Evolutionary conservation across 2,329 filamentous ascomycete species (phyloP).

Genomic region (Aspergillus unguis): DNA sequence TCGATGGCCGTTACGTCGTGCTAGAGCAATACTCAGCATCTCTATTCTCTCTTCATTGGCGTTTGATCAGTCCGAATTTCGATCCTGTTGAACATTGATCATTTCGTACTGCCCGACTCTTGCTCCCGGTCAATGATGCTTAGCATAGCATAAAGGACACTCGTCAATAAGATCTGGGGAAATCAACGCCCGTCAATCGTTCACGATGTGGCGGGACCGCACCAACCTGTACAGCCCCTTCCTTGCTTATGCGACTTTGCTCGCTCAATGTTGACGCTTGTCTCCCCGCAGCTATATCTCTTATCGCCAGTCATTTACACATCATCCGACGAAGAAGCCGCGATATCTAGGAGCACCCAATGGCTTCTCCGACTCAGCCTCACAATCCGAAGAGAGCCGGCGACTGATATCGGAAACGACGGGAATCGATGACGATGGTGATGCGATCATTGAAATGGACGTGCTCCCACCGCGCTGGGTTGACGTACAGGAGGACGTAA

Average conservation of each 20-base stretch:
- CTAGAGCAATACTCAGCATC: not conserved
- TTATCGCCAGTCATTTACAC: constrained; percentile 96
- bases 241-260: not conserved
- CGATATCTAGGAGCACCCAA: constrained; percentile 61
- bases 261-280: constrained; percentile 12
- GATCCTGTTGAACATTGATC: not conserved
- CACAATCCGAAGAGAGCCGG: constrained; percentile 64
- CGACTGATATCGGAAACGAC: constrained; percentile 79
- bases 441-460: constrained; percentile 98
- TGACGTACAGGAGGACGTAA: constrained; percentile 90
- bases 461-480: constrained; percentile 92
- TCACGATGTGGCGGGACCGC: constrained; percentile 97
- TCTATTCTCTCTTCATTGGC: constrained; percentile 1
- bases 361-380: constrained; percentile 60
- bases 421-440: constrained; percentile 72
- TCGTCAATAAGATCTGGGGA: constrained; percentile 21
- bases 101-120: not conserved
- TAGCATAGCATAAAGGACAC: constrained; percentile 15
- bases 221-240: constrained; percentile 75
- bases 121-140: constrained; percentile 14
- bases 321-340: constrained; percentile 84
- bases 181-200: constrained; percentile 35
- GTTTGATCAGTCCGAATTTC: not conserved
- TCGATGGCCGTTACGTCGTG: constrained; percentile 3
- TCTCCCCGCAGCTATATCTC: constrained; percentile 75